Base-by-base conservation (phyloP, 2,329 filamentous ascomycete genomes). In the Venturia nashicola region DNA sequence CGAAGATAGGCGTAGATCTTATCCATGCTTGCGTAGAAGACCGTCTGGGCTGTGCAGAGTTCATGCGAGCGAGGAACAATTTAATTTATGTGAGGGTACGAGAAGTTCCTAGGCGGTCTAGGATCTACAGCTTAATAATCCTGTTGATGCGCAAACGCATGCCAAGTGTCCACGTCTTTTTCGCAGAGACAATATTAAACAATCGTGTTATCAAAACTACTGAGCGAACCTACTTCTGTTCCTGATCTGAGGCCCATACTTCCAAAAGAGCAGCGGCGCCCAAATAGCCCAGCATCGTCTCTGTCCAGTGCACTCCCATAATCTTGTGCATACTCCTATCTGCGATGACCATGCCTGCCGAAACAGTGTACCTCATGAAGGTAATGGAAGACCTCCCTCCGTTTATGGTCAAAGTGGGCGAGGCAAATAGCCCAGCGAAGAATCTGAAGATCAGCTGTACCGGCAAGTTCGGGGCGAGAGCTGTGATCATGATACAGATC, bases 291-390 rank as follows among this genome's bases (percentile, higher is more conserved):
- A 78, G 65, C 36, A 76, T 61, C 12, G 74, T 78, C 70, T 78
- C 71, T 5, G 75, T 76, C 71, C 75, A 78, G 65, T 77, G 76
- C 7, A 75, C 72, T 1, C 76, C 76, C 40, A 79, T 68, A 0
- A 70, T 69, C 27, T 72, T 67, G 61, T 76, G 78, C 72, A 78
- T 75, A 0, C 74, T 75, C 12, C 72, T 68, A 9, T 72, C 71
- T 1, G 74, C 75, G 66, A 78, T 71, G 3, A 74, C 72, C 73
- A 79, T 76, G 0, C 72, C 73, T 0, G 75, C 76, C 2, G 76
- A 74, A 12, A 76, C 55, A n/a, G 69, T 40, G 54, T 73, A 74
- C 23, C 72, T 63, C 62, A 68, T 69, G 61, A 72, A 66, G 1
- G 72, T 72, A 51, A 73, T 69, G 61, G 68, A 69, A 0, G 76